Evolutionary conservation across 805 yeast genomes (phyloP).

Genomic region (Dipodascus albidus): DNA sequence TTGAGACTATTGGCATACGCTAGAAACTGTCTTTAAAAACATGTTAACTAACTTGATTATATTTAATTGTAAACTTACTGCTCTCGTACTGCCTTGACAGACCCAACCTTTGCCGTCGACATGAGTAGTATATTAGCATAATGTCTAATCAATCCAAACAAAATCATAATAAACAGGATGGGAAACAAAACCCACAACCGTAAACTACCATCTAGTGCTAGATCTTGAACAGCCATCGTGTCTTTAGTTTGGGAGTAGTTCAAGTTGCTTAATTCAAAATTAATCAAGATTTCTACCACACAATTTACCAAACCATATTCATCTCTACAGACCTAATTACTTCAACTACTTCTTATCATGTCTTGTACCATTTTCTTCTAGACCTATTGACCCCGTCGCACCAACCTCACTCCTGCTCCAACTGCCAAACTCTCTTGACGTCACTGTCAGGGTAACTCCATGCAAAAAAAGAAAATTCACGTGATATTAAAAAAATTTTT

Average conservation of each 20-base stretch:
- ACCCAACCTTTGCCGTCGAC: constrained; percentile 44
- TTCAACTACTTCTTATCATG: too few species aligned
- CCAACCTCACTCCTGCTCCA: background rate
- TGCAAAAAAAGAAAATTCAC: background rate
- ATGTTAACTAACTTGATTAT: constrained; percentile 2
- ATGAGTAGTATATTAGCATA: constrained; percentile 51
- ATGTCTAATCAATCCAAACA: constrained; percentile 71
- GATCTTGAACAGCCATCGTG: constrained; percentile 29
- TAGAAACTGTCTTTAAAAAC: constrained; percentile 38
- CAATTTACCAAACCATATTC: too few species aligned
- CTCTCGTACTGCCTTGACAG: constrained; percentile 43
- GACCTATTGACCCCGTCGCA: background rate
- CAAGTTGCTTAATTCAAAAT: too few species aligned
- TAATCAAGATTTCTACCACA: too few species aligned
- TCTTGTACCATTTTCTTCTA: too few species aligned
- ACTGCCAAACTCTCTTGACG: background rate
- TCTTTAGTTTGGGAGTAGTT: background rate
- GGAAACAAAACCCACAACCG: constrained; percentile 89
- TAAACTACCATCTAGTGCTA: constrained; percentile 67
- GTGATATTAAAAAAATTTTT: background rate
- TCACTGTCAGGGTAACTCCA: background rate
- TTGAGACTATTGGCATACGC: constrained; percentile 48
- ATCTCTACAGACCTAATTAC: background rate
- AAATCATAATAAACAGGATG: constrained; percentile 77
- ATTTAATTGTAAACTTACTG: constrained; percentile 21